Percentiles rank a stretch among this genome's conserved stretches.
These are phyloP conservation scores for Lecanicillium sp. DNA, from an alignment of 2,329 filamentous ascomycete species.

Conservation along the genomic window DNA sequence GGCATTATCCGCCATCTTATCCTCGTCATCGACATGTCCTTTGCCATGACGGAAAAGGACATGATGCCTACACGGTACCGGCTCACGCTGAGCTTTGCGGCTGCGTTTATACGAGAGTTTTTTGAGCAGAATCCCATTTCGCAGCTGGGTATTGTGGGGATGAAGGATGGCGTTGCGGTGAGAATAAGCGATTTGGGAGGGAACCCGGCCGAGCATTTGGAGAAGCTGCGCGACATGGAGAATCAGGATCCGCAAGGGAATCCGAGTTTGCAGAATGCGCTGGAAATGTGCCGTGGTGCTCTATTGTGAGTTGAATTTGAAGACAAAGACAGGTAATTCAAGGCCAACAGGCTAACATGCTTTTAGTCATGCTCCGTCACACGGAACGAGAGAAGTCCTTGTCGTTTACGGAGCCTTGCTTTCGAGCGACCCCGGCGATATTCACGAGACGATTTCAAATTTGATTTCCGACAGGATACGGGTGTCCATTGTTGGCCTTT, in stretches of 20 bases:
- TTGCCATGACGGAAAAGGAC: constrained; percentile 93
- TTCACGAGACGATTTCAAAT: constrained; percentile 76
- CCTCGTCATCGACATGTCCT: constrained; percentile 83
- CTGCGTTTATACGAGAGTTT: constrained; percentile 85
- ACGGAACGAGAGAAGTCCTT: constrained; percentile 88
- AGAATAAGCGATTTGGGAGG: constrained; percentile 84
- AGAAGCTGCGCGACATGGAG: constrained; percentile 60
- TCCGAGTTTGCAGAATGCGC: constrained; percentile 82
- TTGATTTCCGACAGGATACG: constrained; percentile 78
- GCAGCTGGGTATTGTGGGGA: constrained; percentile 84
- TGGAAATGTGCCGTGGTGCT: constrained; percentile 88
- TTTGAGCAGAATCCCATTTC: constrained; percentile 99
- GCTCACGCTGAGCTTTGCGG: constrained; percentile 71
- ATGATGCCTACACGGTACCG: constrained; percentile 81
- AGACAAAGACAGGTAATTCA: neutral
- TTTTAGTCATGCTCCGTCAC: constrained; percentile 72
- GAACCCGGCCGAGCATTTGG: constrained; percentile 82
- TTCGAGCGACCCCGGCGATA: constrained; percentile 88
- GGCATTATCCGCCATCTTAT: constrained; percentile 97
- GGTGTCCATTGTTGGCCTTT: constrained; percentile 81
- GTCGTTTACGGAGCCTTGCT: constrained; percentile 87
- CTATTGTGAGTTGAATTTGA: constrained; percentile 54
- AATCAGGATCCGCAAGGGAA: constrained; percentile 62
- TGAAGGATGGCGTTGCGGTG: constrained; percentile 84
- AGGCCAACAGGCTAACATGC: constrained; percentile 9